Percentiles rank a stretch among this genome's conserved stretches.
Evolutionary conservation across 1,139 yeast species (phyloP).

Genomic region (Geotrichum europaeum): DNA sequence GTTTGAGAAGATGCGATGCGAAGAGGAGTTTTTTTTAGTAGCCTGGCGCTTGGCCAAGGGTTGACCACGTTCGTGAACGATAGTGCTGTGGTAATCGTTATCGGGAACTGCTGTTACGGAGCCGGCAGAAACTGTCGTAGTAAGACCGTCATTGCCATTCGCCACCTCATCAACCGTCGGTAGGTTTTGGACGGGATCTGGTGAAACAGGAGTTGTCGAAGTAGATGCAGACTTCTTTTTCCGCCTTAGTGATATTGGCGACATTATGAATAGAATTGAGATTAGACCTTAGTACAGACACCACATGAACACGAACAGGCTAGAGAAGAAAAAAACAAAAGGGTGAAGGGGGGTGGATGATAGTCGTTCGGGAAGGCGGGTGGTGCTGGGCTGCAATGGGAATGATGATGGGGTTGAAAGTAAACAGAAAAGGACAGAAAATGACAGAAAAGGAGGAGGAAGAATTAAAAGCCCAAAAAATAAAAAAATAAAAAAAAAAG

Average conservation of each 20-base stretch:
- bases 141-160: background rate
- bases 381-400: background rate
- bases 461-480: background rate
- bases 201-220: background rate
- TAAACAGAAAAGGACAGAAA: background rate
- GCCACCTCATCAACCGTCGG: background rate
- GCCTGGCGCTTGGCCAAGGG: background rate
- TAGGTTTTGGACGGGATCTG: background rate
- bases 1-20: conserved; percentile 1
- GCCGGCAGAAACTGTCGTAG: background rate
- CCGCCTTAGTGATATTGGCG: conserved; percentile 5
- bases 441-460: background rate
- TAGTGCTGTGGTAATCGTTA: background rate
- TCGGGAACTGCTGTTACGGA: background rate
- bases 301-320: background rate
- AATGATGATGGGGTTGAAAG: background rate
- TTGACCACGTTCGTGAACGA: background rate
- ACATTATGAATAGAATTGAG: background rate
- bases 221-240: background rate
- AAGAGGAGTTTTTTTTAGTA: background rate
- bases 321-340: no score
- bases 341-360: background rate
- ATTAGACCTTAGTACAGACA: background rate
- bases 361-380: background rate
- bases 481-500: no score